These are phyloP conservation scores for Xanthoparmelia taractica DNA, from an alignment of 495 filamentous ascomycete species.

Conservation along the genomic window DNA sequence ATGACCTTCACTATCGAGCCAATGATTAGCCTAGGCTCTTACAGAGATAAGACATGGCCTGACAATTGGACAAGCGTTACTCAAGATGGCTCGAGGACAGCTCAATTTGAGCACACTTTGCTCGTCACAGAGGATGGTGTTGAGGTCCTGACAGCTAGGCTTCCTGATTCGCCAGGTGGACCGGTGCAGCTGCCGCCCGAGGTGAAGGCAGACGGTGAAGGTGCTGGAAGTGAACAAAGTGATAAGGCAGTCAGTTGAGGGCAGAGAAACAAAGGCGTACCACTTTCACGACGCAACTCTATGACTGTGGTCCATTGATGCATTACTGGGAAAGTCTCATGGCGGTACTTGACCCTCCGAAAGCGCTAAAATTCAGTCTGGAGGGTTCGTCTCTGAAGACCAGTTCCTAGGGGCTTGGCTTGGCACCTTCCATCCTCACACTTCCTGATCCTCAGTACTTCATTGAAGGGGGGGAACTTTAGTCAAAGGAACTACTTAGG, in stretches of 20 bases:
- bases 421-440: too few species aligned
- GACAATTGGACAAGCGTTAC: constrained; percentile 88
- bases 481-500: too few species aligned
- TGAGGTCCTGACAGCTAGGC: constrained; percentile 82
- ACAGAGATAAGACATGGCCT: constrained; percentile 78
- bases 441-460: too few species aligned
- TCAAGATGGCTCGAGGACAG: constrained; percentile 70
- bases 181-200: constrained; percentile 58
- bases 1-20: constrained; percentile 95
- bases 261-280: too few species aligned
- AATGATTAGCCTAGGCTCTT: constrained; percentile 78
- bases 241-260: not conserved
- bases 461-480: too few species aligned
- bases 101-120: constrained; percentile 92
- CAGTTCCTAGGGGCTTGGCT: too few species aligned
- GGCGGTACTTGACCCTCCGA: too few species aligned
- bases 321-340: too few species aligned
- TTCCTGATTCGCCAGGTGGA: constrained; percentile 76
- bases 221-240: not conserved
- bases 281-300: too few species aligned
- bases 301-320: too few species aligned
- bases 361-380: too few species aligned
- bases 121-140: constrained; percentile 90
- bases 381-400: too few species aligned
- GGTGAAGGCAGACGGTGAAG: constrained; percentile 17